Conservation (phyloP, 2,329 filamentous ascomycete species). For the Clonostachys solani region DNA sequence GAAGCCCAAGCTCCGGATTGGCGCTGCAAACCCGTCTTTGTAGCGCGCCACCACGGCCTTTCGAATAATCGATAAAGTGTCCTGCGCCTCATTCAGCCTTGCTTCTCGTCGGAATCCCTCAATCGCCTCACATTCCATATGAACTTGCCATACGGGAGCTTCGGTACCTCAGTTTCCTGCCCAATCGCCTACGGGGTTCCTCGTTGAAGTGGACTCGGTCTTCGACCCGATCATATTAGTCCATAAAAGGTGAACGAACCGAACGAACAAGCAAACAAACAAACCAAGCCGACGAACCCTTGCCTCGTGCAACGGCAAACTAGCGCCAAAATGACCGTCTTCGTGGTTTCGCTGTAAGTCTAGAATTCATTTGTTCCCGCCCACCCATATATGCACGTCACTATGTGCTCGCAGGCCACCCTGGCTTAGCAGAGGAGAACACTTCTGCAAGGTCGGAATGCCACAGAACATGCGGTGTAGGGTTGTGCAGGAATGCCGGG, state of each 20-base stretch:
- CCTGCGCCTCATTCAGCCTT: too few species aligned
- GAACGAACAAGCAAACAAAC: too few species aligned
- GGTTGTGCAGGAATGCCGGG: neutral
- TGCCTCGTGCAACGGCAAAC: too few species aligned
- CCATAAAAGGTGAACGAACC: too few species aligned
- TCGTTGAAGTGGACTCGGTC: too few species aligned
- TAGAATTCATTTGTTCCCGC: neutral
- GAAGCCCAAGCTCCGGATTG: too few species aligned
- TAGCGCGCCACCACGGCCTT: too few species aligned
- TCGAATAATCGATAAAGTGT: too few species aligned
- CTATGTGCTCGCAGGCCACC: neutral
- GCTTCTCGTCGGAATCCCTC: too few species aligned
- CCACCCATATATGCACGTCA: neutral
- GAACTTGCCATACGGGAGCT: slow-evolving; percentile 15
- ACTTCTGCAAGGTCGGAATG: slow-evolving; percentile 1
- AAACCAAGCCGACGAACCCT: too few species aligned
- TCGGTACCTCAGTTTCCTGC: neutral
- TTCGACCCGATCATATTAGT: too few species aligned
- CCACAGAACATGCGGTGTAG: slow-evolving; percentile 5
- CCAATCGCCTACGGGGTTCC: neutral
- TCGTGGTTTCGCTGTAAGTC: slow-evolving; percentile 33
- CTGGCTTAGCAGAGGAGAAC: neutral
- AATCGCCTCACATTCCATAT: slow-evolving; percentile 7
- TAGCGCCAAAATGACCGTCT: slow-evolving; percentile 29
- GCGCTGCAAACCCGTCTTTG: too few species aligned